A percentile compares a stretch with the other conserved stretches of the same genome.
phyloP scores from a whole-genome alignment of 176 grass and related monocot species.

The Triticum turgidum region DNA sequence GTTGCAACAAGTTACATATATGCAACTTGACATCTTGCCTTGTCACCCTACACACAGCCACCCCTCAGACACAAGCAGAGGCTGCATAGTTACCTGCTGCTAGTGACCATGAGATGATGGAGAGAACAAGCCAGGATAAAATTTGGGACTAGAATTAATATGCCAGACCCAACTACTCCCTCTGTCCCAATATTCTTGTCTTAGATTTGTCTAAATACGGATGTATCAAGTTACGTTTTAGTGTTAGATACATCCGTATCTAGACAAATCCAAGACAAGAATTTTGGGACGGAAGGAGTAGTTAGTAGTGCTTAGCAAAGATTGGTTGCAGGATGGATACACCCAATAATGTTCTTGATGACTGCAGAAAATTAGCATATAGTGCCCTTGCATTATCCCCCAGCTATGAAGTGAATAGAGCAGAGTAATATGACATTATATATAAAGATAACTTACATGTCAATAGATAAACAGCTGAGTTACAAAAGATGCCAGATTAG shows the following conservation, averaged over 20 bases:
- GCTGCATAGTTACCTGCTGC: too few relatives aligned
- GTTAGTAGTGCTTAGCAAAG: neutral
- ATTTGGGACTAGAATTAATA: neutral
- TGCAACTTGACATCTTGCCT: neutral
- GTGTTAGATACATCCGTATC: too few relatives aligned
- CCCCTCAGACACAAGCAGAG: neutral
- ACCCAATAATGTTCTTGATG: neutral
- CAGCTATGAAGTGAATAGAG: constrained; percentile 1
- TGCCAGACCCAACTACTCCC: neutral
- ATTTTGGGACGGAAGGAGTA: neutral
- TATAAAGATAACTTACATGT: constrained; percentile 49
- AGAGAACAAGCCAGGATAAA: neutral
- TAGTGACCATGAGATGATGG: neutral
- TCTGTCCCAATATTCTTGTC: too few relatives aligned
- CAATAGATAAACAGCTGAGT: constrained; percentile 74
- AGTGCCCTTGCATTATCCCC: neutral
- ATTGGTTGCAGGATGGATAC: neutral
- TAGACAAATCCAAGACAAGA: too few relatives aligned
- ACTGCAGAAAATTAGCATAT: neutral
- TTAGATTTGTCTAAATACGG: too few relatives aligned
- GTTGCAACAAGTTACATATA: neutral
- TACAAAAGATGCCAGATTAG: neutral
- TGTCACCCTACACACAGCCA: neutral
- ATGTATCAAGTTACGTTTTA: too few relatives aligned
- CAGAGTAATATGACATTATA: neutral